phyloP scores from a whole-genome alignment of 208 protist species.

The Leishmania turanica region DNA sequence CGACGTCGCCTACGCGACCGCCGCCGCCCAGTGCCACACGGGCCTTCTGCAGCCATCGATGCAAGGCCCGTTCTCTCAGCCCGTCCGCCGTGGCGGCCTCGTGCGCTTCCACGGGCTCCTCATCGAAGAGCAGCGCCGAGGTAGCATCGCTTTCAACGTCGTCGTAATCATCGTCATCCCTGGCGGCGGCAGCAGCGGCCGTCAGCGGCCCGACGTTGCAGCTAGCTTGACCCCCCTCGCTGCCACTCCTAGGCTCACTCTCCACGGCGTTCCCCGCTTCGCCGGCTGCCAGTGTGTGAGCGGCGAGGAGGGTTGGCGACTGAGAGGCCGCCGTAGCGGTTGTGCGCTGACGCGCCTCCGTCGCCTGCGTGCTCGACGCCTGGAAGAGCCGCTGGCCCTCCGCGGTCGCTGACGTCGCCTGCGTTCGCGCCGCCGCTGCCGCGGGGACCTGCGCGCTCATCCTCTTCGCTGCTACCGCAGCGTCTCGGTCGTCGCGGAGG shows the following conservation, averaged over 20 bases:
- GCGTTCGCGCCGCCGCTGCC: not conserved
- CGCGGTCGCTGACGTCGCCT: not conserved
- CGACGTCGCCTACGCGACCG: not conserved
- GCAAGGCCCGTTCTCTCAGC: not conserved
- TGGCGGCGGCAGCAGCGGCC: not conserved
- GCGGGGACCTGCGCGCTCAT: not conserved
- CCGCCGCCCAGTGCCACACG: not conserved
- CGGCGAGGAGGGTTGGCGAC: not conserved
- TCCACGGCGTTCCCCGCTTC: not conserved
- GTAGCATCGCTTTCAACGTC: not conserved
- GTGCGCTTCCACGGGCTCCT: not conserved
- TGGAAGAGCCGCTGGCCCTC: no score
- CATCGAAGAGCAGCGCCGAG: constrained; percentile 3
- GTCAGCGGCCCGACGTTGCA: not conserved
- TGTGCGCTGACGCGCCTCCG: not conserved
- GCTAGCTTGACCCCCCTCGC: not conserved
- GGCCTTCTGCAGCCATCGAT: not conserved
- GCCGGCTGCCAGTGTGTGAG: not conserved
- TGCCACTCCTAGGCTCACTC: constrained; percentile 1
- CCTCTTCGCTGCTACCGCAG: not conserved
- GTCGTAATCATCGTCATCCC: constrained; percentile 2
- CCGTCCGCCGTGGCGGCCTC: not conserved
- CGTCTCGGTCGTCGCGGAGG: not conserved
- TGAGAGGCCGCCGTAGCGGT: not conserved
- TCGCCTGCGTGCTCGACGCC: not conserved